Base-by-base conservation (phyloP, 2,329 filamentous ascomycete species). In the Dichotomopilus funicola region DNA sequence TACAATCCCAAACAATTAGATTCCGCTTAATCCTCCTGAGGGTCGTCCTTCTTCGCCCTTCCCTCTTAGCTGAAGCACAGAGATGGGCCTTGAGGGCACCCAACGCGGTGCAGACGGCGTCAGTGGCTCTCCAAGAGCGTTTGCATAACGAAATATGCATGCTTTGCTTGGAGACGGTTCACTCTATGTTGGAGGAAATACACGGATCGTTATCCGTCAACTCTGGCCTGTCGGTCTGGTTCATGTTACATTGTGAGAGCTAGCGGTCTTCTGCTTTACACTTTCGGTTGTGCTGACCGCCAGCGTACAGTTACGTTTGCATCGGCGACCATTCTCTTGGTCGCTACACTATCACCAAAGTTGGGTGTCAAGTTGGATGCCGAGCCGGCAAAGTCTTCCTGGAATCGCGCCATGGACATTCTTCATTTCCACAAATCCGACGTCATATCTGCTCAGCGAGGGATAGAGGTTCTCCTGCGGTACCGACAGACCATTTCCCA, bases 341-440 rank as follows among this genome's bases (percentile, higher is more conserved):
- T 59, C 1, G 59, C 58, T 0, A 59, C 56, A 2, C 46, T 61
- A 5, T 60, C 58, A 6, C 58, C 60, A 0, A 54, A 40, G 1
- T 53, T 61, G 6, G 53, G 55, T 6, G 53, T 61, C 47, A 44
- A 40, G 10, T 44, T 62, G 0, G 54, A 58, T 10, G 31, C 51
- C 3, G 60, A 59, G 7, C 56, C 57, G 8, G 36, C 51, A 6
- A 55, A 52, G 19, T 51, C 53, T 7, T 56, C 60, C 2, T 62
- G 59, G 57, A 55, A 61, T 8, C 51, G 57, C 31, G 60, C 53
- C n/a, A 54, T 62, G 46, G 55, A 33, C 8, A 62, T 62, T 9
- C 41, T 62, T 7, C 49, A 59, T 0, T 52, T 53, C 31, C 56
- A 61, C 57, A 62, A 58, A 9, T 19, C 44, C 4, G 27, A 58